Percentiles rank a stretch among this genome's conserved stretches.
These are phyloP conservation scores for Ascochyta clinopodiicola DNA, from an alignment of 2,329 filamentous ascomycete genomes.

Conservation along the genomic window DNA sequence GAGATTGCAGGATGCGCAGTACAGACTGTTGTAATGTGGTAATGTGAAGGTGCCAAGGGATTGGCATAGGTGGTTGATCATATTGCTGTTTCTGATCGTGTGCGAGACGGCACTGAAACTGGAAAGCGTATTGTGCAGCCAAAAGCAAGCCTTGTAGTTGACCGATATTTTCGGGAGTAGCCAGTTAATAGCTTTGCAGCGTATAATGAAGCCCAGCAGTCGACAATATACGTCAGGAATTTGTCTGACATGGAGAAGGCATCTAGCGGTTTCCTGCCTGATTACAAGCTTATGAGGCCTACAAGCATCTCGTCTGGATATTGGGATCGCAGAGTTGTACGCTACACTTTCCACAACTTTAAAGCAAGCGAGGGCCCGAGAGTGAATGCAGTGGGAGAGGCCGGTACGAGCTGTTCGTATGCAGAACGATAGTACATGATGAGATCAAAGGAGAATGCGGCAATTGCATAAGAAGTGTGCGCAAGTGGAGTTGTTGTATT, in stretches of 20 bases:
- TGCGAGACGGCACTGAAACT: constrained; percentile 17
- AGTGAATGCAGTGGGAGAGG: neutral
- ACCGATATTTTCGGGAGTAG: neutral
- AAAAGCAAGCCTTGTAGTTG: neutral
- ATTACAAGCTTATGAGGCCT: too few species aligned
- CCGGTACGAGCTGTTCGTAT: neutral
- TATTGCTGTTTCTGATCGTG: neutral
- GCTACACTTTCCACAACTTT: too few species aligned
- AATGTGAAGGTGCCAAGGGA: constrained; percentile 2
- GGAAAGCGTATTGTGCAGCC: neutral
- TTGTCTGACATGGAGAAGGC: neutral
- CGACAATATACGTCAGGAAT: too few species aligned
- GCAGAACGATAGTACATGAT: neutral
- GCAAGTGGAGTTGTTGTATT: neutral
- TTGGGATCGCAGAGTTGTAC: too few species aligned
- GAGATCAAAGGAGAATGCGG: neutral
- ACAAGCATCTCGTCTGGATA: too few species aligned
- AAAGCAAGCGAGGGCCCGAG: neutral
- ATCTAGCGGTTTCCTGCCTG: neutral
- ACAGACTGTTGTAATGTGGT: neutral
- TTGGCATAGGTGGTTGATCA: constrained; percentile 1
- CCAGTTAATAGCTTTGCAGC: too few species aligned
- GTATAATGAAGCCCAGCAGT: too few species aligned
- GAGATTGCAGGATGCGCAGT: constrained; percentile 4
- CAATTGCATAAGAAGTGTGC: neutral